Conservation (phyloP, 768 basidiomycete genomes). For the Lyophyllum atratum region DNA sequence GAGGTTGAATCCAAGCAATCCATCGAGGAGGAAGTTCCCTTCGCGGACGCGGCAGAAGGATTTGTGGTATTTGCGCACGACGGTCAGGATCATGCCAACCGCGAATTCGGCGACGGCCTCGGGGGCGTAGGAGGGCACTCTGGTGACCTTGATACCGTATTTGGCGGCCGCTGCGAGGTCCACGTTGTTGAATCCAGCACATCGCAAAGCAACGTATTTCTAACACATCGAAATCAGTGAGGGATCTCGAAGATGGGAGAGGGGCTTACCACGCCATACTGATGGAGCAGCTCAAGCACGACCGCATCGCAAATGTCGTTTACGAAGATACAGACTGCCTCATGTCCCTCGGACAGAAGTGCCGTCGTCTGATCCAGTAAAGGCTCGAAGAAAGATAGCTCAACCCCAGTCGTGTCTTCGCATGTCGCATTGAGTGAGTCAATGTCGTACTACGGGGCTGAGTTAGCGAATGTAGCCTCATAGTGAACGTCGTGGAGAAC, state of each 20-base stretch:
- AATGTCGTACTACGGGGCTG: slow-evolving; percentile 36
- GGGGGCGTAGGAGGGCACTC: slow-evolving; percentile 45
- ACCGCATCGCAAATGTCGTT: slow-evolving; percentile 41
- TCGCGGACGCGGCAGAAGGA: slow-evolving; percentile 47
- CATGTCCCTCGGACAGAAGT: slow-evolving; percentile 35
- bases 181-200: slow-evolving; percentile 46
- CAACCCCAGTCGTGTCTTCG: slow-evolving; percentile 25
- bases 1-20: slow-evolving; percentile 43
- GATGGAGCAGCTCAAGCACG: slow-evolving; percentile 32
- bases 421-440: slow-evolving; percentile 32
- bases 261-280: slow-evolving; percentile 35
- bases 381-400: slow-evolving; percentile 40
- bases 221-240: slow-evolving; percentile 10
- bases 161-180: slow-evolving; percentile 33
- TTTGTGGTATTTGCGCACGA: slow-evolving; percentile 48
- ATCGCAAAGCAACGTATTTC: slow-evolving; percentile 43
- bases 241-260: background rate
- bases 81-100: slow-evolving; percentile 47
- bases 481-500: background rate
- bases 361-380: slow-evolving; percentile 37
- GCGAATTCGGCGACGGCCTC: slow-evolving; percentile 47
- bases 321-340: slow-evolving; percentile 44
- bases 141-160: slow-evolving; percentile 37
- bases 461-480: background rate
- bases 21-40: slow-evolving; percentile 47